phyloP scores from a whole-genome alignment of 2,329 filamentous ascomycete genomes.

The Arthroderma sp. region DNA sequence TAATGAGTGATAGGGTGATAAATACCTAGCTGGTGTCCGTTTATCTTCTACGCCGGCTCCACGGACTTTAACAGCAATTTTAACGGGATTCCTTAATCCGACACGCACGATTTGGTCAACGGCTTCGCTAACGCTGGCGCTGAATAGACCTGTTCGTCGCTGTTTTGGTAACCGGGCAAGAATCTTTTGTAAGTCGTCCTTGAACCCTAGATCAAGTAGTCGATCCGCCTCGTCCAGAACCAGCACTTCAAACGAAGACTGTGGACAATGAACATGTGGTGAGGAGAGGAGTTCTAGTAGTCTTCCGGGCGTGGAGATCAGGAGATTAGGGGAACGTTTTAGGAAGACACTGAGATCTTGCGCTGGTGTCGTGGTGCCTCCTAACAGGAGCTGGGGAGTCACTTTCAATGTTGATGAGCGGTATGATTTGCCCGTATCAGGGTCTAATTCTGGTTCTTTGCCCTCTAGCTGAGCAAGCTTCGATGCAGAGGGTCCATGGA shows the following conservation, averaged over 20 bases:
- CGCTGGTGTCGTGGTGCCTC: conserved; percentile 61
- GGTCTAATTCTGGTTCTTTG: conserved; percentile 22
- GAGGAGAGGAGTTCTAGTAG: conserved; percentile 78
- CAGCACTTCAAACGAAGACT: conserved; percentile 80
- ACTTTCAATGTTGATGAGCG: conserved; percentile 45
- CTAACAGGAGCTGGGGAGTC: conserved; percentile 77
- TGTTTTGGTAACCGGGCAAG: conserved; percentile 80
- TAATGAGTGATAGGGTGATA: not conserved
- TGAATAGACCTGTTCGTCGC: conserved; percentile 83
- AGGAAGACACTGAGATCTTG: conserved; percentile 82
- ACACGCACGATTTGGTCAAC: conserved; percentile 87
- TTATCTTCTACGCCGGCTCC: conserved; percentile 65
- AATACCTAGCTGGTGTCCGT: conserved; percentile 63
- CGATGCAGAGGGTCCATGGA: conserved; percentile 64
- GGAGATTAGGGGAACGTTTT: conserved; percentile 69
- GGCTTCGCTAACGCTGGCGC: conserved; percentile 89
- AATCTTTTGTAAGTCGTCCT: conserved; percentile 77
- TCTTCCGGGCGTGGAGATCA: conserved; percentile 83
- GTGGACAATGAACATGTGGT: conserved; percentile 73
- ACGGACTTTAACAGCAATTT: conserved; percentile 87
- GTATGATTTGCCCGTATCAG: conserved; percentile 25
- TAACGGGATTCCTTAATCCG: conserved; percentile 84
- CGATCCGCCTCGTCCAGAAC: conserved; percentile 93
- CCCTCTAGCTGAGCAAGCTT: conserved; percentile 34
- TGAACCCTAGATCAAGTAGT: conserved; percentile 85